Conservation (phyloP, 352 stramenopile genomes). For the Phytophthora nicotianae region DNA sequence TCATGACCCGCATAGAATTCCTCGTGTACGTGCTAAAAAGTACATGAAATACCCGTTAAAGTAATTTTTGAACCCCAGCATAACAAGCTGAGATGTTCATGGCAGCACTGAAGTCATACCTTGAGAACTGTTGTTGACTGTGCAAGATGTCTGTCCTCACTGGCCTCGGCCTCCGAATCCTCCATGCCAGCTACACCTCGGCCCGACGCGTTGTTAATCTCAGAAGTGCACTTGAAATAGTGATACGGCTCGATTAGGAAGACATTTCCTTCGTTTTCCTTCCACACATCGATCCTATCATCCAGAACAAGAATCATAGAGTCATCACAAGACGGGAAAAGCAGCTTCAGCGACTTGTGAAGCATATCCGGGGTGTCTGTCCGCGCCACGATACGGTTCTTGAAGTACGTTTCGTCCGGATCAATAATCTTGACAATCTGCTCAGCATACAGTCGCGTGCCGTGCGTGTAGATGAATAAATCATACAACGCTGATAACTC, state of each 20-base stretch:
- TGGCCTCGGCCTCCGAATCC: constrained; percentile 29
- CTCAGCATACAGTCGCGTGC: constrained; percentile 94
- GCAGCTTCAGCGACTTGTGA: constrained; percentile 87
- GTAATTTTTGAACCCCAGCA: constrained; percentile 1
- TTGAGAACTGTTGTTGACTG: constrained; percentile 67
- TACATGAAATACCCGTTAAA: neutral
- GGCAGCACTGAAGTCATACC: constrained; percentile 26
- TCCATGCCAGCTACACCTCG: constrained; percentile 50
- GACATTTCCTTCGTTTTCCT: constrained; percentile 88
- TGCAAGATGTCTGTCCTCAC: constrained; percentile 54
- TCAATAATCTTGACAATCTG: constrained; percentile 94
- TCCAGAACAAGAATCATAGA: constrained; percentile 89
- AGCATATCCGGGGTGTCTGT: constrained; percentile 88
- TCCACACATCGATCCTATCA: constrained; percentile 88
- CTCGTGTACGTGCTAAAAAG: constrained; percentile 55
- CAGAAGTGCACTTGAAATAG: constrained; percentile 79
- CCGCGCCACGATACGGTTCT: constrained; percentile 86
- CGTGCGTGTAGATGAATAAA: constrained; percentile 96
- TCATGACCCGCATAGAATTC: constrained; percentile 65
- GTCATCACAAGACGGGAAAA: constrained; percentile 87
- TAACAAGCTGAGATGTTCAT: neutral
- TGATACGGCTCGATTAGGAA: constrained; percentile 88
- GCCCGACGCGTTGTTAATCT: constrained; percentile 87
- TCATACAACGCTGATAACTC: constrained; percentile 88
- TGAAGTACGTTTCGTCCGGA: constrained; percentile 78